Percentiles rank a stretch among this genome's conserved stretches.
Conservation (phyloP, 202 grass and related monocot species). For the Panicum virgatum region DNA sequence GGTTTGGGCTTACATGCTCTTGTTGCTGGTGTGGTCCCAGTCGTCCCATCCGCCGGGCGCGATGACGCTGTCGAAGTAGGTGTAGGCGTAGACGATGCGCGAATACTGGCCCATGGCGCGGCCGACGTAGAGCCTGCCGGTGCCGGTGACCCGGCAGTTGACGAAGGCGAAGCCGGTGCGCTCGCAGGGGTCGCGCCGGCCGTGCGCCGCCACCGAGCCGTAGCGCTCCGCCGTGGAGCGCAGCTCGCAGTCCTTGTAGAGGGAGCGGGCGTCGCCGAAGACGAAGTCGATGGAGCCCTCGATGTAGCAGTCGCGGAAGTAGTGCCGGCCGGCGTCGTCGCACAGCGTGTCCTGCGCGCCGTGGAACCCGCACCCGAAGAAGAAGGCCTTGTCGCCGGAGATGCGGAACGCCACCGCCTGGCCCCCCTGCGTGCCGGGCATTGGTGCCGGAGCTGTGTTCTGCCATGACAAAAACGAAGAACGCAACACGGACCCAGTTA, state of each 20-base stretch:
- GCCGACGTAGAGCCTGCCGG: conserved; percentile 75
- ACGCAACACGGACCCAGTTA: not conserved
- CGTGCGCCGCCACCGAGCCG: conserved; percentile 80
- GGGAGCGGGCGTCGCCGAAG: conserved; percentile 93
- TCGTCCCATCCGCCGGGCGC: conserved; percentile 91
- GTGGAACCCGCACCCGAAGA: conserved; percentile 90
- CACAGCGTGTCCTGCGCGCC: conserved; percentile 98
- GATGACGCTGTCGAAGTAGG: conserved; percentile 89
- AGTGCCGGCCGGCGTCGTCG: conserved; percentile 83
- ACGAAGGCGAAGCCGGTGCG: conserved; percentile 87
- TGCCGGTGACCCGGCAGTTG: conserved; percentile 80
- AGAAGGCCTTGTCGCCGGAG: conserved; percentile 93
- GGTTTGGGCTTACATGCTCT: conserved; percentile 52
- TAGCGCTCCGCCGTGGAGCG: conserved; percentile 69
- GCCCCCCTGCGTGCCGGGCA: conserved; percentile 82
- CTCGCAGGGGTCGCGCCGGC: conserved; percentile 69
- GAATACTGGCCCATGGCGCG: conserved; percentile 98
- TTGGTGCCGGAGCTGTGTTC: conserved; percentile 90
- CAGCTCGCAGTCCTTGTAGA: conserved; percentile 93
- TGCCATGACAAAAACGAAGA: conserved; percentile 32
- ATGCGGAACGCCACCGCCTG: conserved; percentile 95
- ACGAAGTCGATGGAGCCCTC: conserved; percentile 98
- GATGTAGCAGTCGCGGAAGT: conserved; percentile 95
- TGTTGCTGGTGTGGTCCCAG: conserved; percentile 89
- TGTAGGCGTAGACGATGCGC: conserved; percentile 88